Conservation (phyloP, 305 asterid species). For the Caryopteris hybrid region DNA sequence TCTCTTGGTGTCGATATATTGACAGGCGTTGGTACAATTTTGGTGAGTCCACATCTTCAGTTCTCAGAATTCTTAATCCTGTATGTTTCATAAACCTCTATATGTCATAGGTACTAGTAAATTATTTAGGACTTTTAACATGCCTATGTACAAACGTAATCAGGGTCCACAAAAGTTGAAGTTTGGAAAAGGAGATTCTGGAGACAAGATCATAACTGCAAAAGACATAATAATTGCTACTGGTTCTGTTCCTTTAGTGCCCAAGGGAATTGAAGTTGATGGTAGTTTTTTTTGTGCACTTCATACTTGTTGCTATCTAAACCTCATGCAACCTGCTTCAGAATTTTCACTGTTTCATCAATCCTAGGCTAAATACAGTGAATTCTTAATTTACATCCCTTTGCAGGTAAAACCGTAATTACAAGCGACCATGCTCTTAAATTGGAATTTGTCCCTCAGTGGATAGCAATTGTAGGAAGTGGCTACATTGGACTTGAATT, state of each 20-base stretch:
- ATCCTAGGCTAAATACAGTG: background rate
- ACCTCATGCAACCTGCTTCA: constrained; percentile 9
- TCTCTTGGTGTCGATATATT: constrained; percentile 94
- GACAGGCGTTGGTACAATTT: constrained; percentile 77
- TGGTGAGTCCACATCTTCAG: constrained; percentile 53
- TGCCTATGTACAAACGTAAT: constrained; percentile 14
- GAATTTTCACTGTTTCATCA: constrained; percentile 12
- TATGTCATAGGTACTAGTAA: no score
- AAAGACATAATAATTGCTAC: constrained; percentile 93
- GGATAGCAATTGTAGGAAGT: constrained; percentile 98
- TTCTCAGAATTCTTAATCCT: background rate
- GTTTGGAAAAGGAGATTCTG: constrained; percentile 61
- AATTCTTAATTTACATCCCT: constrained; percentile 9
- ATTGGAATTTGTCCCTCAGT: constrained; percentile 81
- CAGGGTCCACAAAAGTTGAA: constrained; percentile 98
- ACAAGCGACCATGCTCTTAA: constrained; percentile 97
- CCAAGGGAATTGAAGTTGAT: constrained; percentile 97
- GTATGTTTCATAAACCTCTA: background rate
- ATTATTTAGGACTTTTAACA: constrained; percentile 5
- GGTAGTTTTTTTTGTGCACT: constrained; percentile 48
- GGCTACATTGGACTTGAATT: constrained; percentile 98
- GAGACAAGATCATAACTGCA: constrained; percentile 68
- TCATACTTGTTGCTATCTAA: constrained; percentile 15
- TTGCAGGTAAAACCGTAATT: constrained; percentile 87
- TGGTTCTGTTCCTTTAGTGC: constrained; percentile 88